phyloP scores from a whole-genome alignment of 2,329 filamentous ascomycete species.

The Ophiostoma quercus region DNA sequence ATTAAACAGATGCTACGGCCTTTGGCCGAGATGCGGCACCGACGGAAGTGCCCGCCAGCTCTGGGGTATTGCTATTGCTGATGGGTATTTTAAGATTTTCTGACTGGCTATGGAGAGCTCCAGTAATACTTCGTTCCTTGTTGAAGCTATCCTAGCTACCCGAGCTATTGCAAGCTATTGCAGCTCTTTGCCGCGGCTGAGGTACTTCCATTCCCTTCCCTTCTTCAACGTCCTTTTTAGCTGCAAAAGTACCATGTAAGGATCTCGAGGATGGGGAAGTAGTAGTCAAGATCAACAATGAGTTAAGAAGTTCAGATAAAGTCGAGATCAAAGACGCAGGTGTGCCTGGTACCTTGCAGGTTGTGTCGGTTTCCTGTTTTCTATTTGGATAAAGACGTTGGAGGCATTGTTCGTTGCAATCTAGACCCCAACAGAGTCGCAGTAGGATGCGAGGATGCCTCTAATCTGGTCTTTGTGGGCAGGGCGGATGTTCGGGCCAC shows the following conservation, averaged over 20 bases:
- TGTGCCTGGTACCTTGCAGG: conserved; percentile 1
- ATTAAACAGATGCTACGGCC: neutral
- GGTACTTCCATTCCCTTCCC: neutral
- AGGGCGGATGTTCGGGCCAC: neutral
- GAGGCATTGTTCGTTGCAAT: neutral
- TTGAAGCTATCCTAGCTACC: neutral
- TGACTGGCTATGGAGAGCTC: neutral
- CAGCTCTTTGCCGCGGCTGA: neutral
- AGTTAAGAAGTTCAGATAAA: no score
- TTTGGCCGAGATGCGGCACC: neutral
- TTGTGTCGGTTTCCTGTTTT: neutral
- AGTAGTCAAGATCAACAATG: neutral
- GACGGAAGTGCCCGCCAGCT: conserved; percentile 10
- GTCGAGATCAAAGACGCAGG: neutral
- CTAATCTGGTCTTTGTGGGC: neutral
- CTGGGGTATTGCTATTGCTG: neutral
- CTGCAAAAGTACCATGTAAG: neutral
- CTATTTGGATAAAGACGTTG: neutral
- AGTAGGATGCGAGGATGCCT: neutral
- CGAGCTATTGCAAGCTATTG: neutral
- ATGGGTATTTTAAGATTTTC: neutral
- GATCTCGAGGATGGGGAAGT: neutral
- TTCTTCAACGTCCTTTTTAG: conserved; percentile 8
- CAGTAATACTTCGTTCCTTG: neutral
- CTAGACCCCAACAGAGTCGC: neutral